Conservation (phyloP, 2,329 filamentous ascomycete genomes). For the Phaeosphaeriaceae sp. region DNA sequence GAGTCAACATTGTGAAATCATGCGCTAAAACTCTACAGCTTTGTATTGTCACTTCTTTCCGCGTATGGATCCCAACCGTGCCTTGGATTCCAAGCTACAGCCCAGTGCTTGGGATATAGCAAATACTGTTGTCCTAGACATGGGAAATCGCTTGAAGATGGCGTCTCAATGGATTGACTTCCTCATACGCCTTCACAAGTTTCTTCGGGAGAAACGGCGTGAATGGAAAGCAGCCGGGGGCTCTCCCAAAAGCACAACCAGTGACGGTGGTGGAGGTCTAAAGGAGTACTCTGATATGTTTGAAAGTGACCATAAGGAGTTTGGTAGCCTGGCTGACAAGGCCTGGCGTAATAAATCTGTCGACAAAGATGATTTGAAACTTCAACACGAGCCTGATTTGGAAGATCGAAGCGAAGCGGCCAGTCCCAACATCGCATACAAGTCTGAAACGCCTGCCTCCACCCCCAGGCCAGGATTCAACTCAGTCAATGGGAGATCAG, state of each 20-base stretch:
- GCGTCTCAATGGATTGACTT: conserved; percentile 20
- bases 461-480: background rate
- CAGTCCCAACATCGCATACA: background rate
- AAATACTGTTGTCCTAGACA: conserved; percentile 20
- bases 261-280: conserved; percentile 27
- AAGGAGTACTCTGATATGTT: conserved; percentile 24
- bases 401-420: conserved; percentile 10
- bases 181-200: conserved; percentile 16
- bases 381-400: conserved; percentile 21
- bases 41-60: conserved; percentile 72
- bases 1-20: background rate
- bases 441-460: conserved; percentile 1
- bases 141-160: conserved; percentile 22
- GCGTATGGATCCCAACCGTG: conserved; percentile 67
- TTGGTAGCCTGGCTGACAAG: conserved; percentile 16
- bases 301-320: conserved; percentile 27
- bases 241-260: conserved; percentile 24
- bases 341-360: conserved; percentile 12
- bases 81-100: conserved; percentile 50
- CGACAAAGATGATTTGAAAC: conserved; percentile 18
- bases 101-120: conserved; percentile 25
- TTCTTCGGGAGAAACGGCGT: conserved; percentile 7
- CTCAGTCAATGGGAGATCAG: background rate
- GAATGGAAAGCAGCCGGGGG: conserved; percentile 19
- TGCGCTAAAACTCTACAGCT: conserved; percentile 40